These are phyloP conservation scores for Lactarius quietus DNA, from an alignment of 768 basidiomycete genomes.

Conservation along the genomic window DNA sequence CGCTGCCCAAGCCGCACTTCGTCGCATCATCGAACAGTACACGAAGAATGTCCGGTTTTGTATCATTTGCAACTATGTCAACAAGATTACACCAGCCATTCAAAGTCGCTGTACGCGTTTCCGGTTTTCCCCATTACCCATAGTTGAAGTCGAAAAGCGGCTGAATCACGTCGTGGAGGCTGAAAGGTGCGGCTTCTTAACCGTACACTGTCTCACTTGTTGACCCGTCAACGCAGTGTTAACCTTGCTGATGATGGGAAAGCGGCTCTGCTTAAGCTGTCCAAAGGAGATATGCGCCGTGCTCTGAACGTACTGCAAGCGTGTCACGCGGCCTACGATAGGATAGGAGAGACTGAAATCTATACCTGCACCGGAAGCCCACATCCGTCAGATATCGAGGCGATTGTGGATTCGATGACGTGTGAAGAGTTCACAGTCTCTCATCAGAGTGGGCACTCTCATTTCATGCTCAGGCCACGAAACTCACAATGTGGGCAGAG, in stretches of 20 bases:
- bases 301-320: constrained; percentile 96
- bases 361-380: constrained; percentile 98
- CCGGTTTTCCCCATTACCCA: constrained; percentile 90
- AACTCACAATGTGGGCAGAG: constrained; percentile 46
- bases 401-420: constrained; percentile 93
- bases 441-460: constrained; percentile 58
- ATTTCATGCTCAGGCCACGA: neutral
- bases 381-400: constrained; percentile 91
- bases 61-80: constrained; percentile 99
- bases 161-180: constrained; percentile 72
- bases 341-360: constrained; percentile 83
- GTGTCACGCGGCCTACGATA: constrained; percentile 94
- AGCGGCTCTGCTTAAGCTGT: constrained; percentile 88
- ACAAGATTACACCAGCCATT: constrained; percentile 97
- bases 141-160: constrained; percentile 79
- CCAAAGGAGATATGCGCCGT: constrained; percentile 95
- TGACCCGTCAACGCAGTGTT: constrained; percentile 49
- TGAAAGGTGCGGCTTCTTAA: constrained; percentile 59
- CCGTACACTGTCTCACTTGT: neutral
- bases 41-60: constrained; percentile 99
- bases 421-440: constrained; percentile 92
- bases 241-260: constrained; percentile 84
- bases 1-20: constrained; percentile 92
- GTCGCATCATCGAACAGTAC: constrained; percentile 97
- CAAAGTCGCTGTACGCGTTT: constrained; percentile 98